These are phyloP conservation scores for Vitellaria paradoxa DNA, from an alignment of 179 eudicot genomes.

Conservation along the genomic window DNA sequence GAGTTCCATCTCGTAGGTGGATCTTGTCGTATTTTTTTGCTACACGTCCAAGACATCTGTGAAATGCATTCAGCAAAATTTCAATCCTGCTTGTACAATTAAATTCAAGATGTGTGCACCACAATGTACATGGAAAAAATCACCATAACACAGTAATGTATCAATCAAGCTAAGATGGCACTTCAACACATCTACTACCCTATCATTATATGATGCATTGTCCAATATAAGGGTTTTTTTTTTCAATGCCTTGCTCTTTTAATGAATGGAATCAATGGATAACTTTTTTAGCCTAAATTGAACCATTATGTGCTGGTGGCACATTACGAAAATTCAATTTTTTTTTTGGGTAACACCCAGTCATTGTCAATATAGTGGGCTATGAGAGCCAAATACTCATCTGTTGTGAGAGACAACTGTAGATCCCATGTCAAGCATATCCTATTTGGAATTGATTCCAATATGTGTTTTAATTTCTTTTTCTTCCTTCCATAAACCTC, in stretches of 20 bases:
- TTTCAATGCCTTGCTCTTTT: too few species aligned
- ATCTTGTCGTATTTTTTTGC: background rate
- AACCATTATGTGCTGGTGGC: background rate
- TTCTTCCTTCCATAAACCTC: background rate
- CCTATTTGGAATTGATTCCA: background rate
- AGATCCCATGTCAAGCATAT: background rate
- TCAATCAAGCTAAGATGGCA: too few species aligned
- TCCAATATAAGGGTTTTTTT: background rate
- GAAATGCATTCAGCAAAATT: background rate
- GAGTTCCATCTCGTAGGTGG: background rate
- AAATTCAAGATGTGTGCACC: background rate
- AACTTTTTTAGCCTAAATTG: background rate
- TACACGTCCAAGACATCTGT: background rate
- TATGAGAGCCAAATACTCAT: background rate
- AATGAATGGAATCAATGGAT: too few species aligned
- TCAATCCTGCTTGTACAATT: background rate
- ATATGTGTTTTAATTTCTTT: background rate
- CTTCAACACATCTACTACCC: too few species aligned
- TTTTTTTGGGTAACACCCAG: background rate
- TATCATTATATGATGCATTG: background rate
- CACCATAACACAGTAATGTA: too few species aligned
- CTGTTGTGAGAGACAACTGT: too few species aligned
- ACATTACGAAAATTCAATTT: background rate
- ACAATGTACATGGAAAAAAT: background rate
- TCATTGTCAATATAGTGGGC: background rate